Evolutionary conservation across 1,284 basidiomycete genomes (phyloP), one percentile per base, ranked within the genome.

Genomic region (Anthracocystis walkeri): DNA sequence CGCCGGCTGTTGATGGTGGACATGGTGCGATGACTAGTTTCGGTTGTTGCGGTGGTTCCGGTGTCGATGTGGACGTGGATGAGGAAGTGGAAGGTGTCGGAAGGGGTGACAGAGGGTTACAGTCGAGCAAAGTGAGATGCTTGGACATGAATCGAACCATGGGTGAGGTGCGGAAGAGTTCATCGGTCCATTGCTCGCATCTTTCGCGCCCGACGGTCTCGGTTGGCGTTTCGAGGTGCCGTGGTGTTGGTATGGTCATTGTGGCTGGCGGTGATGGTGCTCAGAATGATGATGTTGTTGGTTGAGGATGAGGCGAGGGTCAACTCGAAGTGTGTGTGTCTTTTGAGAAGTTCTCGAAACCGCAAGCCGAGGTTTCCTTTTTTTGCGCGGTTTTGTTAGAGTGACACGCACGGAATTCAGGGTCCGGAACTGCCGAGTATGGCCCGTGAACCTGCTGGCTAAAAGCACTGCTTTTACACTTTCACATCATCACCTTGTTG

Each of bases 121-220:
- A 85, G n/a, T 66, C 66, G 46, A 85, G 65, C 18, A 85, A 44
- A 5, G 70, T 56, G 35, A 85, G 76, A 41, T 84, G 83, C 57
- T 79, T 82, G 44, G 79, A 52, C 81, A 85, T 83, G 67, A 85
- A 85, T 12, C 82, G 80, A 10, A 85, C 78, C 79, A 85, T 85
- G 31, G 83, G 83, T 16, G 81, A 83, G 14, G 79, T 79, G 14
- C 74, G 65, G 18, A 83, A 72, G 40, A 84, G 73, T 27, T 84
- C 60, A 23, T 82, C 69, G 25, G 71, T 76, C 83, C 83, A 84
- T 49, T 79, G 75, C 61, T 83, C 81, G 48, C 65, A 69, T 10
- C 77, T 56, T 52, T 80, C 73, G 21, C 76, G 62, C 16, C 76
- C 68, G 7, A 21, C 27, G 2, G 55, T 69, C 44, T 80, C 72